These are phyloP conservation scores for Aspergillus incahuasiensis DNA, from an alignment of 495 filamentous ascomycete genomes.

Conservation along the genomic window DNA sequence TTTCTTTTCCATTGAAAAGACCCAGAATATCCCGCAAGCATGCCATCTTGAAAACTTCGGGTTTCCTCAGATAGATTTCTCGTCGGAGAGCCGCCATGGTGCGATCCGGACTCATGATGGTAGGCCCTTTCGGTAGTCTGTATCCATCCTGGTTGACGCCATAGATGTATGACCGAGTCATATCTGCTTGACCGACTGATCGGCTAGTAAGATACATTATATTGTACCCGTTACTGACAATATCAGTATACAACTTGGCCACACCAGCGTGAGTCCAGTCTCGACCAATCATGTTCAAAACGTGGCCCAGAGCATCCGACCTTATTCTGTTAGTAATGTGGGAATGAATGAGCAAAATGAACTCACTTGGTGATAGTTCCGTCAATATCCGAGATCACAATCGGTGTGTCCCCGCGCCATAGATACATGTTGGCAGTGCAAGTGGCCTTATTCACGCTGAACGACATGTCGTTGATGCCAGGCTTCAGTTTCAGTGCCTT, in stretches of 20 bases:
- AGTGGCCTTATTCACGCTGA: conserved; percentile 90
- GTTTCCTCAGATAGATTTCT: conserved; percentile 93
- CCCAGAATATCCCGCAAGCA: conserved; percentile 89
- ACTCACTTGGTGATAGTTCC: conserved; percentile 91
- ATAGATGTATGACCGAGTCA: conserved; percentile 82
- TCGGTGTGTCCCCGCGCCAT: conserved; percentile 83
- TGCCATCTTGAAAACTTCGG: conserved; percentile 99
- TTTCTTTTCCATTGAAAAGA: conserved; percentile 73
- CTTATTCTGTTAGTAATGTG: conserved; percentile 28
- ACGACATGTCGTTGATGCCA: conserved; percentile 87
- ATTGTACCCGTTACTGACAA: conserved; percentile 94
- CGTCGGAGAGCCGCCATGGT: conserved; percentile 93
- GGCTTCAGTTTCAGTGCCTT: conserved; percentile 78
- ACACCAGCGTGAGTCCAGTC: conserved; percentile 98
- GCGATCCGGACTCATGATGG: conserved; percentile 90
- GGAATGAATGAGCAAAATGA: not conserved
- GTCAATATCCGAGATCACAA: conserved; percentile 98
- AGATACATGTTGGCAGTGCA: conserved; percentile 90
- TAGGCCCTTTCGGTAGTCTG: conserved; percentile 80
- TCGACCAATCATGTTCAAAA: conserved; percentile 93
- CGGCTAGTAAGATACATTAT: conserved; percentile 97
- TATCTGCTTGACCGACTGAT: conserved; percentile 89
- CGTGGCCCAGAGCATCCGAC: conserved; percentile 94
- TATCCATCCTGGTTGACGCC: conserved; percentile 87
- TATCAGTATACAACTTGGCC: conserved; percentile 94